Percentiles rank a stretch among this genome's conserved stretches.
Conservation (phyloP, 352 stramenopile species). For the Phytophthora agathidicida region DNA sequence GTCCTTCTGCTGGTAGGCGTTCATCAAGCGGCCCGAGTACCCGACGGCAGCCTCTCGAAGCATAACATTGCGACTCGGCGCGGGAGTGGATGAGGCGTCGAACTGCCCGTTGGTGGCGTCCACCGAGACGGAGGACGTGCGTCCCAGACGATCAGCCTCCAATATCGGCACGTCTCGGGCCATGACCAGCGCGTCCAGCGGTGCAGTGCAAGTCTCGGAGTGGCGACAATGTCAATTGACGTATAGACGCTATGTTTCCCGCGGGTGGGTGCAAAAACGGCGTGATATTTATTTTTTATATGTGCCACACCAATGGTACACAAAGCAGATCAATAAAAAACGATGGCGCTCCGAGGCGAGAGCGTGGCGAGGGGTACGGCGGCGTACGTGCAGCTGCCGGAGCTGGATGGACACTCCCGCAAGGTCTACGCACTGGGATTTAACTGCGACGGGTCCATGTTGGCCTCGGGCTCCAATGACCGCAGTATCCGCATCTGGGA, state of each 20-base stretch:
- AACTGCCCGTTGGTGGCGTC: constrained; percentile 12
- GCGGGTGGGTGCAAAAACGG: constrained; percentile 2
- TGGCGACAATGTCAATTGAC: constrained; percentile 11
- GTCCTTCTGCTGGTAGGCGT: constrained; percentile 45
- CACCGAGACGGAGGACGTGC: constrained; percentile 32
- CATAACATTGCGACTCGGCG: constrained; percentile 22
- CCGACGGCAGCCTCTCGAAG: constrained; percentile 24
- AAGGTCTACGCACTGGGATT: constrained; percentile 86
- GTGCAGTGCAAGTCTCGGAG: constrained; percentile 4
- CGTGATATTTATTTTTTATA: background rate
- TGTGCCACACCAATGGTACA: constrained; percentile 17
- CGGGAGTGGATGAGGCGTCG: constrained; percentile 16
- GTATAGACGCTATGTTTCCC: background rate
- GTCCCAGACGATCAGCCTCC: constrained; percentile 22
- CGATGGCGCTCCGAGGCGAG: constrained; percentile 24
- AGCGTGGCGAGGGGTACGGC: constrained; percentile 18
- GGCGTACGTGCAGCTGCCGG: constrained; percentile 61
- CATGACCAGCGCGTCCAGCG: constrained; percentile 10
- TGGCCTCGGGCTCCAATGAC: constrained; percentile 85
- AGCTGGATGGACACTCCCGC: constrained; percentile 82
- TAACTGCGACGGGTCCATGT: constrained; percentile 68
- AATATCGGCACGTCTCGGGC: constrained; percentile 38
- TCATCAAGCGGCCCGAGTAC: constrained; percentile 30
- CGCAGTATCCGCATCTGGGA: constrained; percentile 84
- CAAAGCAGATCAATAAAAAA: constrained; percentile 2